Evolutionary conservation across 1,284 basidiomycete species (phyloP), one percentile per base, ranked within the genome.

Genomic region (Pseudozyma flocculosa): DNA sequence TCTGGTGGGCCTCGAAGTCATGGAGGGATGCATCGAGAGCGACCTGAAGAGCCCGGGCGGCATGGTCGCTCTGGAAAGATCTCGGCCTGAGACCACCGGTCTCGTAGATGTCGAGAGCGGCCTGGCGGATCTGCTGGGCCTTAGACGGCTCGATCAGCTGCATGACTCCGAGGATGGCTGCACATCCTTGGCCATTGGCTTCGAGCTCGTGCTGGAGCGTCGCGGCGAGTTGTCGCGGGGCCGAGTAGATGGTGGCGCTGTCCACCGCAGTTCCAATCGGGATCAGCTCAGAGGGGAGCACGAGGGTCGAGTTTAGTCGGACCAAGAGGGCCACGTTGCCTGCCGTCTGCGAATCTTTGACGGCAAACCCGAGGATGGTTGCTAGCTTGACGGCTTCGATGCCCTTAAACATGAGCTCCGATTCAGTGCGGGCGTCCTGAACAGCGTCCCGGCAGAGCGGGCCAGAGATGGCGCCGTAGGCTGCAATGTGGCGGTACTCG

Each of bases 311-410:
- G 15, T 17, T 45, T 8, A 44, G 15, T n/a, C n/a, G n/a, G 10
- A 30, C 10, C 0, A 2, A 30, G 14, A 32, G 4, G 11, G 17
- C 23, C 14, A 38, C 23, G 15, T 43, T 34, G 32, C 45, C 44
- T 0, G 30, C 24, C 14, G 44, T 24, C 11, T 57, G 37, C 37
- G 18, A 43, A 8, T 34, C 14, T 9, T 4, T 4, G 32, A 34
- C 32, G 7, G 32, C 32, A 4, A 41, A 37, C 30, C 60, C 61
- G 39, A 64, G 40, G 50, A 57, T 57, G 43, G 34, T 48, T 1
- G 57, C 57, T 3, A 64, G 43, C 30, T 23, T 50, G 45, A 64
- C 50, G 3, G 42, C 34, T 36, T 60, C 57, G 34, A 60, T 34
- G 11, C 42, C 43, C 15, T 40, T 45, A 7, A 46, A 14, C 4